Base-by-base conservation (phyloP, 2,329 filamentous ascomycete genomes). In the Colletotrichum chlorophyti region DNA sequence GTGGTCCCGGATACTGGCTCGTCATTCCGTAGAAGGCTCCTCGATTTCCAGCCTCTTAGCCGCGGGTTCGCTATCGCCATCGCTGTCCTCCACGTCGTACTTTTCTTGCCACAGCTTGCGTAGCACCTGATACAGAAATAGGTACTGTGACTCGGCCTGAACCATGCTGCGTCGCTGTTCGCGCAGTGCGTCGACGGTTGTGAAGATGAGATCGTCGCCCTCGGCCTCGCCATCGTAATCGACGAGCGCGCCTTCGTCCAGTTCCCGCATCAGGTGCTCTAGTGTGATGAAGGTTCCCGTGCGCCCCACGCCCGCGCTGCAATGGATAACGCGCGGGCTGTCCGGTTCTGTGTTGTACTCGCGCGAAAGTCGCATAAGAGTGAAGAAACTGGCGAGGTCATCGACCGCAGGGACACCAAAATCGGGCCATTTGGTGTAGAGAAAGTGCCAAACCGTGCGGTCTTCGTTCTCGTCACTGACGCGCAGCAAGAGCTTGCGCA, bases 131-230 rank as follows among this genome's bases (percentile, higher is more conserved):
- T 99, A 98, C 55, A 99, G 84, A 71, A 98, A 97, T 32, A 85
- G 75, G 67, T 91, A 95, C 72, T 99, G 95, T 43, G 83, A 72
- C 66, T 94, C 90, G 41, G 91, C 89, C 75, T 98, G 95, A 5
- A 99, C 95, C 95, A 99, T 99, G 75, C 89, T 91, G 78, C 91
- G 91, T 15, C 95, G 85, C 78, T 99, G 95, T 72, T 94, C 86
- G 40, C 95, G 85, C 53, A 99, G 81, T 60, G 79, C 76, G 66
- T 96, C 89, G 51, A 99, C 93, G 0, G 90, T 90, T 15, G 90
- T 82, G 64, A 87, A 91, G 35, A 99, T 83, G 3, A 89, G 83
- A 67, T 97, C 93, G 12, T 63, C 49, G 21, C 62, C 53, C 48
- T 51, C 41, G 23, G 73, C 66, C 27, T 64, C 57, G 14, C 67